Conservation (phyloP, 2,329 filamentous ascomycete genomes). For the Chaetomium olivaceum region DNA sequence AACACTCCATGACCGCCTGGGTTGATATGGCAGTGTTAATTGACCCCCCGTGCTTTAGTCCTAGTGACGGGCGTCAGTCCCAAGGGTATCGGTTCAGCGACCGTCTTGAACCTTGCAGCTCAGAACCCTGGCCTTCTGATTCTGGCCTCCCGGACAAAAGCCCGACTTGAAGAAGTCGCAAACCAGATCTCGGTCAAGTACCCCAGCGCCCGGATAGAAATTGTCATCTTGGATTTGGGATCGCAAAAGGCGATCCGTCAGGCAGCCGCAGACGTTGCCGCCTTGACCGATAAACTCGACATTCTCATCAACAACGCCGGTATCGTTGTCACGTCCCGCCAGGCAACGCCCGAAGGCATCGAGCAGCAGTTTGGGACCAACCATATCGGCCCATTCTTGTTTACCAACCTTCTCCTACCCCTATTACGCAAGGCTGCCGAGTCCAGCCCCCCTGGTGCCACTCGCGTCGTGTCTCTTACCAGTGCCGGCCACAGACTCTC, state of each 20-base stretch:
- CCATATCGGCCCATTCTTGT: conserved; percentile 52
- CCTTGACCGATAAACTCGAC: conserved; percentile 40
- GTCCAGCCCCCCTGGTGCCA: conserved; percentile 32
- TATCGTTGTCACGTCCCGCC: conserved; percentile 38
- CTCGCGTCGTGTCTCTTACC: conserved; percentile 46
- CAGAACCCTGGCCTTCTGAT: conserved; percentile 46
- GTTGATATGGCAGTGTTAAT: neutral
- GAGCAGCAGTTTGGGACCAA: conserved; percentile 46
- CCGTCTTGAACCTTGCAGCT: conserved; percentile 47
- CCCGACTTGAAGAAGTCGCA: conserved; percentile 45
- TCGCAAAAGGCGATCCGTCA: conserved; percentile 41
- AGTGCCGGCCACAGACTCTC: conserved; percentile 45
- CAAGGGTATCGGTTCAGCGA: conserved; percentile 44
- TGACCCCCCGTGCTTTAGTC: conserved; percentile 32
- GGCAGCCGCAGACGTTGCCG: conserved; percentile 40
- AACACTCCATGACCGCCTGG: neutral
- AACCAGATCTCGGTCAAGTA: conserved; percentile 40
- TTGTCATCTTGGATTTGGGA: conserved; percentile 42
- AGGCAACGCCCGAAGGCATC: conserved; percentile 39
- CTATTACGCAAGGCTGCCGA: conserved; percentile 43
- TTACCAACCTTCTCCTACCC: conserved; percentile 50
- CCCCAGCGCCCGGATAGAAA: conserved; percentile 40
- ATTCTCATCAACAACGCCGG: conserved; percentile 49
- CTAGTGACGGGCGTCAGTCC: conserved; percentile 47
- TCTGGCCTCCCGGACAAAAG: conserved; percentile 47